Conservation (phyloP, 2,329 filamentous ascomycete species). For the Chaetomiaceae sp. region DNA sequence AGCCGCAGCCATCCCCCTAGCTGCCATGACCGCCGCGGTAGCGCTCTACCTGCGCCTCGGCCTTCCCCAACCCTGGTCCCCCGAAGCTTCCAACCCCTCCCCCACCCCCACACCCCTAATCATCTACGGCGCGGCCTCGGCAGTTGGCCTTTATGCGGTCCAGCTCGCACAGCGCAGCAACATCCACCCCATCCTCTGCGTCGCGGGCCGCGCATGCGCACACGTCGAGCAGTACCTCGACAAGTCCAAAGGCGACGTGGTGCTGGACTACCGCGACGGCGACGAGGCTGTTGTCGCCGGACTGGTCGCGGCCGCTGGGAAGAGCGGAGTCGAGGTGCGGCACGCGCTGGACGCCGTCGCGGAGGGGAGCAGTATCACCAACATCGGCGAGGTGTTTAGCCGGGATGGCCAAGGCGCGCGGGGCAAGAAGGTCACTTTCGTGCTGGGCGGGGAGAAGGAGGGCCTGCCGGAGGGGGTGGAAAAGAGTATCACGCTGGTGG, state of each 20-base stretch:
- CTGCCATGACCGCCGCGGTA: constrained; percentile 38
- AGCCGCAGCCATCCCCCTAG: constrained; percentile 39
- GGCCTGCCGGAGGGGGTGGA: constrained; percentile 23
- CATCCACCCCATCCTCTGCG: constrained; percentile 56
- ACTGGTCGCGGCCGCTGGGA: constrained; percentile 38
- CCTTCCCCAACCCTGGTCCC: constrained; percentile 35
- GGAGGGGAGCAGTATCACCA: constrained; percentile 43
- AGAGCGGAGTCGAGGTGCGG: constrained; percentile 35
- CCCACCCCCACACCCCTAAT: constrained; percentile 31
- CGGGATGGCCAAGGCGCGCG: neutral
- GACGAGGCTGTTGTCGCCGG: constrained; percentile 43
- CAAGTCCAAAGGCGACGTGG: constrained; percentile 10
- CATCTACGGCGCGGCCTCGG: constrained; percentile 49
- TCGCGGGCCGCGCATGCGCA: constrained; percentile 47
- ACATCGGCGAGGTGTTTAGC: constrained; percentile 39
- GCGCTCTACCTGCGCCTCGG: constrained; percentile 32
- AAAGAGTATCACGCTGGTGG: constrained; percentile 24
- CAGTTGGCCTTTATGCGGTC: constrained; percentile 53
- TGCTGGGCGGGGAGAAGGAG: constrained; percentile 30
- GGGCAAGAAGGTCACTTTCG: constrained; percentile 34
- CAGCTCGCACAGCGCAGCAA: constrained; percentile 49
- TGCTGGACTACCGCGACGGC: constrained; percentile 44
- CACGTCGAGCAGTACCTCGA: constrained; percentile 55
- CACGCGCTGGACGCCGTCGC: constrained; percentile 54
- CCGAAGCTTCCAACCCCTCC: neutral